Evolutionary conservation across 108 stramenopile genomes (phyloP).

Genomic region (Cyclostephanos tholiformis): DNA sequence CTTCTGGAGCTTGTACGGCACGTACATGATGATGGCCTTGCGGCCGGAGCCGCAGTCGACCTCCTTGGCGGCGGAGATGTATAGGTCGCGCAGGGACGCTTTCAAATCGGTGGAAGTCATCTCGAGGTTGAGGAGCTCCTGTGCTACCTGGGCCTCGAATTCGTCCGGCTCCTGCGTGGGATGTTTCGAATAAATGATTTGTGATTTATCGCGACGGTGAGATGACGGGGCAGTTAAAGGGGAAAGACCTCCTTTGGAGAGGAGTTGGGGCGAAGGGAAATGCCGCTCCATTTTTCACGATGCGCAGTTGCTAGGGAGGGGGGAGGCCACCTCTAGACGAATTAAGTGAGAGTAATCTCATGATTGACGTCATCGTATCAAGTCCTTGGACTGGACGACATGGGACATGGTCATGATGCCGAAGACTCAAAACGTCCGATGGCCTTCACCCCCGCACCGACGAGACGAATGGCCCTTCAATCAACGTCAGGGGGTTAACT

Average conservation of each 20-base stretch:
- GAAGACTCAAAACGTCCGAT: constrained; percentile 27
- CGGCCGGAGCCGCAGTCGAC: constrained; percentile 87
- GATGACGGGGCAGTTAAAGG: constrained; percentile 39
- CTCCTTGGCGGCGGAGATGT: constrained; percentile 99
- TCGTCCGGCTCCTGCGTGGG: constrained; percentile 92
- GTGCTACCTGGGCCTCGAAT: constrained; percentile 95
- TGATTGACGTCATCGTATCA: constrained; percentile 12
- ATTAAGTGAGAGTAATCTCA: constrained; percentile 44
- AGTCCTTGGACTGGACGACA: constrained; percentile 1
- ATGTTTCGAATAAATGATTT: constrained; percentile 1
- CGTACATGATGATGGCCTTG: constrained; percentile 97
- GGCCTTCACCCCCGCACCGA: constrained; percentile 14
- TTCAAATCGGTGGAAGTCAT: constrained; percentile 90
- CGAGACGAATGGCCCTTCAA: background rate
- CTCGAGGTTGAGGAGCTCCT: constrained; percentile 98
- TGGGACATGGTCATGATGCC: constrained; percentile 1
- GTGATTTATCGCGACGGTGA: constrained; percentile 11
- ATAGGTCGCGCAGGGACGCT: constrained; percentile 87
- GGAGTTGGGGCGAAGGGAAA: constrained; percentile 31
- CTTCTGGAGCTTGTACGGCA: constrained; percentile 95
- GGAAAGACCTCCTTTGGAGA: constrained; percentile 50
- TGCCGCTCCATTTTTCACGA: constrained; percentile 25
- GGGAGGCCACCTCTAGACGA: constrained; percentile 47
- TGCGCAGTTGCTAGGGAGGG: constrained; percentile 35
- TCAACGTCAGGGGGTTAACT: constrained; percentile 9